These are phyloP conservation scores for Micractinium sp. DNA, from an alignment of 139 green algal species.

Conservation along the genomic window DNA sequence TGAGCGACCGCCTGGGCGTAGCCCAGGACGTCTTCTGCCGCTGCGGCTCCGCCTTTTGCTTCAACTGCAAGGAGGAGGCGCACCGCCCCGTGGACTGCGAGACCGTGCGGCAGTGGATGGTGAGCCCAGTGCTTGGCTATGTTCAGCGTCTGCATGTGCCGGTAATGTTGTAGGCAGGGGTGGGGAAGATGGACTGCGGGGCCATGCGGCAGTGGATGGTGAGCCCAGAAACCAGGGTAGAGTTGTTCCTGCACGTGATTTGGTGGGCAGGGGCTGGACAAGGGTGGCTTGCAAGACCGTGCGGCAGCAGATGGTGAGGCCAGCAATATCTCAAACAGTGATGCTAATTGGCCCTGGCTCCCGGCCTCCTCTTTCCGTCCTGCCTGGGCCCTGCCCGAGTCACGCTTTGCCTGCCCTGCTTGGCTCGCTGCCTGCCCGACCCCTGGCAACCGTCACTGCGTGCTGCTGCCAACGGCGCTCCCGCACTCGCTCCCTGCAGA, in stretches of 20 bases:
- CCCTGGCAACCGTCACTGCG: neutral
- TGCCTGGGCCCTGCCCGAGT: too few relatives aligned
- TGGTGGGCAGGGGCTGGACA: neutral
- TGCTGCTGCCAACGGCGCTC: neutral
- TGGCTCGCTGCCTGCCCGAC: neutral
- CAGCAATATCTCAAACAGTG: too few relatives aligned
- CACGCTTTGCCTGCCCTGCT: too few relatives aligned
- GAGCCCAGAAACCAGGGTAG: too few relatives aligned
- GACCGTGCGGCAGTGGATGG: conserved; percentile 36
- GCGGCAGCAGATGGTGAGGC: too few relatives aligned
- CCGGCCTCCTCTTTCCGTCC: too few relatives aligned
- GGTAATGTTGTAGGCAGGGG: neutral
- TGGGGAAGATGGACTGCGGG: neutral
- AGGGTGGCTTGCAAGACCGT: neutral
- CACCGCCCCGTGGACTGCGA: conserved; percentile 73
- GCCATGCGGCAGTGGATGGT: too few relatives aligned
- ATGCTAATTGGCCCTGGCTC: too few relatives aligned
- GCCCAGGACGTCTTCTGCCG: conserved; percentile 73
- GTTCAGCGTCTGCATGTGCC: neutral
- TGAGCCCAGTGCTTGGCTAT: neutral
- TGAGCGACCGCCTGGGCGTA: conserved; percentile 47
- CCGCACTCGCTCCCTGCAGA: neutral
- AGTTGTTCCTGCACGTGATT: neutral
- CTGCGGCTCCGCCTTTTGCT: conserved; percentile 81
- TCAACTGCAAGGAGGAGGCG: conserved; percentile 79